These are phyloP conservation scores for Sphaerosporella brunnea DNA, from an alignment of 495 filamentous ascomycete species.

Conservation along the genomic window DNA sequence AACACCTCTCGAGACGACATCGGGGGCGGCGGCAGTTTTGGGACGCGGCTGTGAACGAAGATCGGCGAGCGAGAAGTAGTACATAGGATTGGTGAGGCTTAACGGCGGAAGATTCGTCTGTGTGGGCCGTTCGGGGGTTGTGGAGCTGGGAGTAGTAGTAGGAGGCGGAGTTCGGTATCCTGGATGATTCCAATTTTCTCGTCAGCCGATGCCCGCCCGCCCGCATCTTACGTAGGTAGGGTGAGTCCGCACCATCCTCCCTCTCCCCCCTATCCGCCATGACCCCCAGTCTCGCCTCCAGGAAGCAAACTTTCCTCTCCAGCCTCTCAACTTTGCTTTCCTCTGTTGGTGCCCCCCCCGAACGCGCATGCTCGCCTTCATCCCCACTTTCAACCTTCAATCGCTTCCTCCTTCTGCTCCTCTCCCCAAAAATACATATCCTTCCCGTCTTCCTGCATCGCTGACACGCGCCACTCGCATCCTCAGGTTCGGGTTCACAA, in stretches of 20 bases:
- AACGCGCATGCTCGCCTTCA: constrained; percentile 12
- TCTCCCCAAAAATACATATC: constrained; percentile 62
- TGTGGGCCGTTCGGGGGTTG: not conserved
- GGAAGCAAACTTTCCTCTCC: constrained; percentile 4
- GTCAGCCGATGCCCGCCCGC: not conserved
- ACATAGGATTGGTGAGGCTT: not conserved
- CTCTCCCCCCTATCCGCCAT: not conserved
- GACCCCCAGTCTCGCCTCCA: not conserved
- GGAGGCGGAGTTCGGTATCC: not conserved
- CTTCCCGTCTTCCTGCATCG: constrained; percentile 72
- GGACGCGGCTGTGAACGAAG: no score
- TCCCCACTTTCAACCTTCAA: constrained; percentile 42
- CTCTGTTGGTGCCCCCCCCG: constrained; percentile 23
- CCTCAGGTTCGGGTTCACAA: not conserved
- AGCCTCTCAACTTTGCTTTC: constrained; percentile 9
- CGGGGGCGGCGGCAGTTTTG: no score
- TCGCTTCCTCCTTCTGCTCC: constrained; percentile 73
- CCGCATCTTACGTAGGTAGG: not conserved
- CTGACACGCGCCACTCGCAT: constrained; percentile 37
- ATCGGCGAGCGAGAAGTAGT: no score
- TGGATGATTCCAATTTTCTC: no score
- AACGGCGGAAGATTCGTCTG: not conserved
- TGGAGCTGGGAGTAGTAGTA: not conserved
- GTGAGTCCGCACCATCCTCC: not conserved
- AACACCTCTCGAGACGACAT: constrained; percentile 48